A percentile compares a stretch with the other conserved stretches of the same genome.
phyloP scores from a whole-genome alignment of 768 basidiomycete species.

The Hypsizygus marmoreus region DNA sequence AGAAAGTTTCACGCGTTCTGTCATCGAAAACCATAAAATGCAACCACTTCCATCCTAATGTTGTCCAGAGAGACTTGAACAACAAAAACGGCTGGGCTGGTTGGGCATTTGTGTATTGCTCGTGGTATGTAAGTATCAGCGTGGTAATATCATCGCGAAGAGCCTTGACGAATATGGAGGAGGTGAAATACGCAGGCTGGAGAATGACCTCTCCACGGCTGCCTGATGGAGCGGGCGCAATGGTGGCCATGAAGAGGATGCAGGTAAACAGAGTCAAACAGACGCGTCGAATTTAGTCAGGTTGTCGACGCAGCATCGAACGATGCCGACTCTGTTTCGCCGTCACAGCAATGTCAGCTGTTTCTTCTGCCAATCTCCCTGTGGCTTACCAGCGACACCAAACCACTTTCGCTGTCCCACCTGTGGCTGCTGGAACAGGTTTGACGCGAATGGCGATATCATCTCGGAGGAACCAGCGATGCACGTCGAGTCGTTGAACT shows the following conservation, averaged over 20 bases:
- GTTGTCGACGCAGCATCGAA: background rate
- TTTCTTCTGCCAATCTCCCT: slow-evolving; percentile 67
- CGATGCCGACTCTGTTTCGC: slow-evolving; percentile 52
- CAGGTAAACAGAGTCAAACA: slow-evolving; percentile 11
- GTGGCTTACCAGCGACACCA: slow-evolving; percentile 45
- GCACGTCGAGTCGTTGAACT: slow-evolving; percentile 78
- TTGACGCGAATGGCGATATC: slow-evolving; percentile 72
- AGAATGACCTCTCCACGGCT: slow-evolving; percentile 62
- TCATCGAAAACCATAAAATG: slow-evolving; percentile 76
- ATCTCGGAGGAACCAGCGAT: slow-evolving; percentile 86
- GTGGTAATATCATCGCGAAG: slow-evolving; percentile 63
- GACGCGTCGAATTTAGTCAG: background rate
- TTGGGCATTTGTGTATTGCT: slow-evolving; percentile 40
- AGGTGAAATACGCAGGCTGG: slow-evolving; percentile 79
- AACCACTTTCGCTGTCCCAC: slow-evolving; percentile 65
- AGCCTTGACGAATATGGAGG: slow-evolving; percentile 67
- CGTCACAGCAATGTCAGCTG: slow-evolving; percentile 55
- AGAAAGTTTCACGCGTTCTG: slow-evolving; percentile 62
- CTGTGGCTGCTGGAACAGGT: slow-evolving; percentile 77
- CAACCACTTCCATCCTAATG: slow-evolving; percentile 72
- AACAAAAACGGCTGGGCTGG: slow-evolving; percentile 56
- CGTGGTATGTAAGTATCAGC: slow-evolving; percentile 54
- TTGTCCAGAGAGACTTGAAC: slow-evolving; percentile 72
- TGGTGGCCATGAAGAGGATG: slow-evolving; percentile 44
- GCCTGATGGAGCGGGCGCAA: slow-evolving; percentile 56